A percentile compares a stretch with the other conserved stretches of the same genome.
Conservation (phyloP, 345 rosid species). For the Brassica nigra region DNA sequence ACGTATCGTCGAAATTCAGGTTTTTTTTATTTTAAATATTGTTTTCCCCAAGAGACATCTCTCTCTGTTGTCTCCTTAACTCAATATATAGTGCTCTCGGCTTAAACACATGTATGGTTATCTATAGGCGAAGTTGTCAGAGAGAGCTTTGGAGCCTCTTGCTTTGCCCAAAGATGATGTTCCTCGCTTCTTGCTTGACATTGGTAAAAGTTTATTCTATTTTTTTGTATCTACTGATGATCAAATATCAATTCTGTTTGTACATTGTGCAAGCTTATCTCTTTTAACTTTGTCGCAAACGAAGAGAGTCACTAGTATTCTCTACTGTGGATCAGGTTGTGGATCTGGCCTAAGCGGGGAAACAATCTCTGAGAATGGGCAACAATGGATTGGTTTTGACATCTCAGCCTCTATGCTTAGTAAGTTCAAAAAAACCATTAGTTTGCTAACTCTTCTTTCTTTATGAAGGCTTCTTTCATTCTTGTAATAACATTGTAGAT, state of each 20-base stretch:
- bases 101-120: neutral
- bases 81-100: neutral
- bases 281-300: neutral
- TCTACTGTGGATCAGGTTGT: constrained; percentile 57
- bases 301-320: neutral
- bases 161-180: constrained; percentile 79
- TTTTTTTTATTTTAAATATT: constrained; percentile 3
- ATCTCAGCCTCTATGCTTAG: constrained; percentile 90
- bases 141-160: constrained; percentile 95
- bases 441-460: neutral
- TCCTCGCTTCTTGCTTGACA: constrained; percentile 82
- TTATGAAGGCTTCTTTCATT: neutral
- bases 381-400: constrained; percentile 90
- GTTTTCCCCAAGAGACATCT: neutral
- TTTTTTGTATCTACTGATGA: constrained; percentile 9
- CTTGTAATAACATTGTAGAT: constrained; percentile 44
- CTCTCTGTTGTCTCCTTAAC: neutral
- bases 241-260: neutral
- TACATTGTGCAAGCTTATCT: neutral
- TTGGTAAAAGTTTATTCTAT: constrained; percentile 44
- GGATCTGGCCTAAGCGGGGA: constrained; percentile 96
- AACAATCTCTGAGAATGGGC: constrained; percentile 78
- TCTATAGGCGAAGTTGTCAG: constrained; percentile 67
- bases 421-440: constrained; percentile 30
- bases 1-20: constrained; percentile 95